Conservation (phyloP, 163 green algal genomes). For the Chlorella variabilis region DNA sequence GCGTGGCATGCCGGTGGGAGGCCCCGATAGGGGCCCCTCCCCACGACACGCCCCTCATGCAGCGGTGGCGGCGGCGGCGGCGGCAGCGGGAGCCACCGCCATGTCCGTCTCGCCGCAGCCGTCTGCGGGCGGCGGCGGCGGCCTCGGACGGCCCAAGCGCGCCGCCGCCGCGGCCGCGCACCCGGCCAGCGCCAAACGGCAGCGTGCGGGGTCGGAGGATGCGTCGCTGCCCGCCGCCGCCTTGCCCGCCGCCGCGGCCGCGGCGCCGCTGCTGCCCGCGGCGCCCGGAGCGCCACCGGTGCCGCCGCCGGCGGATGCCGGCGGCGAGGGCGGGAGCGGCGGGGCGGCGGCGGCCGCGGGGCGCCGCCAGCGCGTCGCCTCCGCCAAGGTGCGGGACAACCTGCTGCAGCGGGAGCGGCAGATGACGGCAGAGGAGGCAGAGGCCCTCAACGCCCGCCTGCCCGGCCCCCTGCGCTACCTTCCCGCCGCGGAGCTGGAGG, state of each 20-base stretch:
- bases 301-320: too few relatives aligned
- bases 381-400: constrained; percentile 30
- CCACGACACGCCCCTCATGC: not conserved
- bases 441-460: constrained; percentile 26
- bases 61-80: not conserved
- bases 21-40: too few relatives aligned
- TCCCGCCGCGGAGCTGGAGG: constrained; percentile 8
- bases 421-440: constrained; percentile 31
- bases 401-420: constrained; percentile 35
- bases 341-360: constrained; percentile 16
- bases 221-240: not conserved
- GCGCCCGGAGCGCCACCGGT: too few relatives aligned
- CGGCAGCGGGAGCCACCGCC: not conserved
- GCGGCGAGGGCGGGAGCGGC: not conserved
- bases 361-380: constrained; percentile 24
- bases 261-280: too few relatives aligned
- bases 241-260: not conserved
- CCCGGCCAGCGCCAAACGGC: constrained; percentile 12
- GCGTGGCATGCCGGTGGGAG: not conserved
- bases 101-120: not conserved
- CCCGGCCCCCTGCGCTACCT: constrained; percentile 17
- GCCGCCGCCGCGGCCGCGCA: not conserved
- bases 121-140: not conserved
- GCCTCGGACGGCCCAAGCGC: constrained; percentile 17
- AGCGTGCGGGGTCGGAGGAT: not conserved